Base-by-base conservation (phyloP, 2,329 filamentous ascomycete genomes). In the Boeremia exigua region DNA sequence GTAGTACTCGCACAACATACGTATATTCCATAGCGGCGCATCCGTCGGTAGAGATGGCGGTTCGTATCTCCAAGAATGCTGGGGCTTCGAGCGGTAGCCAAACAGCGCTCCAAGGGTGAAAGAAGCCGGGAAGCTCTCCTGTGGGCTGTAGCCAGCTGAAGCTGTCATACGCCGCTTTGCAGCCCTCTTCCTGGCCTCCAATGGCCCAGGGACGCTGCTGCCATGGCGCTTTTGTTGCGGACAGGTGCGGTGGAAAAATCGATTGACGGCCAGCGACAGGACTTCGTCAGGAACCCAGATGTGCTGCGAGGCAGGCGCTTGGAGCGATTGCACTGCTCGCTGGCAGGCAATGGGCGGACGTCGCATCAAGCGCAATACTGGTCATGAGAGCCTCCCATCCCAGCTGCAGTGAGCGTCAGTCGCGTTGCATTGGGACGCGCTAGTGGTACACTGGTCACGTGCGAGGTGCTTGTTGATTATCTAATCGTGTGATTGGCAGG, bases 211-310 rank as follows among this genome's bases (percentile, higher is more conserved):
- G 3, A 86, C 82, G 60, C 80, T 80, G 76, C 85, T 86, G 62
- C 83, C 84, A 80, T 85, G 77, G 59, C 85, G 81, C 66, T 73
- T 73, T 60, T 79, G 78, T 56, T 80, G 78, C 36, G 73, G 68
- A 59, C 75, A 77, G 54, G 74, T 73, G 56, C 77, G 79, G 39
- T 77, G 80, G 48, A 78, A 75, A 72, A 85, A 86, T 23, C 80
- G 78, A 58, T 74, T 62, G 61, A 86, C 84, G 2, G 81, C 80
- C 48, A 75, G 72, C 23, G 76, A 72, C 12, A 89, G 78, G 23
- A 83, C 62, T 40, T 83, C 78, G 63, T 89, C 86, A 28, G 82
- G 81, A 59, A 88, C 80, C 84, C 86, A 88, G 62, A 87, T 67
- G 38, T 78, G 74, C 47, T 83, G 81, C 54, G 63, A 62, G 10